Evolutionary conservation across 2,329 filamentous ascomycete genomes (phyloP), one percentile per base, ranked within the genome.

Genomic region (Dothidotthia symphoricarpi): DNA sequence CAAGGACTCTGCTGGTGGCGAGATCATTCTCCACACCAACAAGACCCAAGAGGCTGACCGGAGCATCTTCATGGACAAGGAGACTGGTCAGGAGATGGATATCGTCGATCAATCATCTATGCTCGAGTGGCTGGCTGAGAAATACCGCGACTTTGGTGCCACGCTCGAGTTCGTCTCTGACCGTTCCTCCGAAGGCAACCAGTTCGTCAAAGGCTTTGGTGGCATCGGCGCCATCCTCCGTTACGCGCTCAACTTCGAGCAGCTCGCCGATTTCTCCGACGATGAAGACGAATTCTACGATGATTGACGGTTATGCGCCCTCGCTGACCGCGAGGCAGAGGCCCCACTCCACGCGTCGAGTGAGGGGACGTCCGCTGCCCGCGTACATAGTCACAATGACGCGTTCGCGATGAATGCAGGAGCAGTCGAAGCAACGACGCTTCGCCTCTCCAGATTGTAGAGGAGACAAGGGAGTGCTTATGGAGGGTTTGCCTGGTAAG

Each of bases 201-300:
- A 98, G 76, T 98, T 98, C 73, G 93, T 98, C 63, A 97, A 96
- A 77, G 93, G 93, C 50, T 98, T 98, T 66, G 93, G 93, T 83
- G 93, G 93, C 65, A 95, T 98, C 59, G 93, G 93, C 55, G 91
- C 91, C 51, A 85, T 98, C 63, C 82, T 98, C 67, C 89, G 93
- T 59, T 98, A 98, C 83, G 96, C 96, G 78, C 88, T 98, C 78
- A 98, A 98, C 78, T 98, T 98, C 75, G 94, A 98, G 75, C 94
- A 98, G 73, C 80, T 98, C 71, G 86, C 85, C 70, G 93, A 97
- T 69, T 78, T 86, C 64, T 90, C 95, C 69, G 71, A 74, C 46
- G 71, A 74, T 45, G 91, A 97, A 69, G 73, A 75, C 54, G 91
- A 97, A 69, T 91, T 91, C 72, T 96, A 95, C 76, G 83, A 86